Conservation (phyloP, 2,329 filamentous ascomycete genomes). For the Nothophoma quercina region DNA sequence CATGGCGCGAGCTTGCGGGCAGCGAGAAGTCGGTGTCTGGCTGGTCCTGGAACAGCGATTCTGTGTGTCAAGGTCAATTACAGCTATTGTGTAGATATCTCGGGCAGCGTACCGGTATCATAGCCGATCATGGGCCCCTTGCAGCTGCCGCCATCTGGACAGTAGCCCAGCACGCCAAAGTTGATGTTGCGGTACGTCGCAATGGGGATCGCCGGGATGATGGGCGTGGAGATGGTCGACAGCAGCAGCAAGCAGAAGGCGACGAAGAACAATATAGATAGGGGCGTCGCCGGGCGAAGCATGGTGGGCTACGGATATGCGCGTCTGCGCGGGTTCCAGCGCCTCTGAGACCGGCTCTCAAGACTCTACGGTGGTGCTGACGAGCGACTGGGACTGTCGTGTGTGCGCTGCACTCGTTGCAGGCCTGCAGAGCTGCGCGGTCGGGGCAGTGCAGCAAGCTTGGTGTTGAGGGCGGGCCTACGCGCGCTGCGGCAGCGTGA, state of each 20-base stretch:
- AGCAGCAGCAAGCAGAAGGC: conserved; percentile 87
- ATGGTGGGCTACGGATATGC: conserved; percentile 61
- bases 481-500: conserved; percentile 33
- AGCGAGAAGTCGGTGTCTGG: conserved; percentile 64
- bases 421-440: conserved; percentile 11
- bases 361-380: conserved; percentile 29
- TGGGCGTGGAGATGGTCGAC: conserved; percentile 87
- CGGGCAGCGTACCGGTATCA: conserved; percentile 70
- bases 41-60: conserved; percentile 57
- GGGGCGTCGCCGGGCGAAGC: conserved; percentile 89
- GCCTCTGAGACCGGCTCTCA: conserved; percentile 42
- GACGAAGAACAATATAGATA: conserved; percentile 82
- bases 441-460: conserved; percentile 18
- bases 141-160: conserved; percentile 67
- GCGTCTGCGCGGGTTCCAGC: conserved; percentile 35
- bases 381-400: conserved; percentile 21
- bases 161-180: conserved; percentile 95
- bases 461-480: conserved; percentile 33
- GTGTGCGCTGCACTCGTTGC: conserved; percentile 18
- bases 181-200: conserved; percentile 77
- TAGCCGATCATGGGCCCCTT: conserved; percentile 83
- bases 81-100: conserved; percentile 1
- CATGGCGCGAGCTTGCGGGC: conserved; percentile 69
- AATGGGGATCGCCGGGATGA: conserved; percentile 84
- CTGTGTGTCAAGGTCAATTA: conserved; percentile 42